Evolutionary conservation across 2,329 filamentous ascomycete genomes (phyloP).

Genomic region (Knufia petricola): DNA sequence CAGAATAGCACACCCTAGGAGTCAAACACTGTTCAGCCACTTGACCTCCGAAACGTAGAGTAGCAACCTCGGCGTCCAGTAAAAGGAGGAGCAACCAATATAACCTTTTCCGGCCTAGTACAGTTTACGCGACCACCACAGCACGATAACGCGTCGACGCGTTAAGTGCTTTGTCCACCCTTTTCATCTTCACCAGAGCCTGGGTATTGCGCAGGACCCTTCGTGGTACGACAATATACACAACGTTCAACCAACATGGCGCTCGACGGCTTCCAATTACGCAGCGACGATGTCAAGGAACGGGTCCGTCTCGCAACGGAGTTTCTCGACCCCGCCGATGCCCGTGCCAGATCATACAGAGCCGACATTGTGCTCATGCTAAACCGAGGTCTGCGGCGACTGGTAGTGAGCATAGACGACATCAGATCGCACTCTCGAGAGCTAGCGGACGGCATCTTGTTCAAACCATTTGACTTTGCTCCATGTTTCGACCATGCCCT

Average conservation of each 20-base stretch:
- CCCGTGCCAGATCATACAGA: slow-evolving; percentile 57
- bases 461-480: slow-evolving; percentile 77
- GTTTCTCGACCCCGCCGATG: slow-evolving; percentile 68
- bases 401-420: slow-evolving; percentile 75
- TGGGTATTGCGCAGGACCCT: not conserved
- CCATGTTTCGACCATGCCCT: slow-evolving; percentile 84
- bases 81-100: not conserved
- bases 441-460: slow-evolving; percentile 68
- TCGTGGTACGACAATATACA: too few species aligned
- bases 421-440: slow-evolving; percentile 78
- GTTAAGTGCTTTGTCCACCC: slow-evolving; percentile 3
- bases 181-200: not conserved
- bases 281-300: slow-evolving; percentile 75
- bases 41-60: too few species aligned
- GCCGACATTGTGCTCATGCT: slow-evolving; percentile 75
- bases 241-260: slow-evolving; percentile 16
- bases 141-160: not conserved
- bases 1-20: too few species aligned
- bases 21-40: too few species aligned
- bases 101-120: not conserved
- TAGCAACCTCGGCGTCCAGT: too few species aligned
- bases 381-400: slow-evolving; percentile 49
- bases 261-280: slow-evolving; percentile 51
- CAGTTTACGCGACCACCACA: not conserved
- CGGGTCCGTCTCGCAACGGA: slow-evolving; percentile 81